Percentiles rank a stretch among this genome's conserved stretches.
These are phyloP conservation scores for Massospora cicadina DNA, from an alignment of 371 early-diverging fungal genomes.

Conservation along the genomic window DNA sequence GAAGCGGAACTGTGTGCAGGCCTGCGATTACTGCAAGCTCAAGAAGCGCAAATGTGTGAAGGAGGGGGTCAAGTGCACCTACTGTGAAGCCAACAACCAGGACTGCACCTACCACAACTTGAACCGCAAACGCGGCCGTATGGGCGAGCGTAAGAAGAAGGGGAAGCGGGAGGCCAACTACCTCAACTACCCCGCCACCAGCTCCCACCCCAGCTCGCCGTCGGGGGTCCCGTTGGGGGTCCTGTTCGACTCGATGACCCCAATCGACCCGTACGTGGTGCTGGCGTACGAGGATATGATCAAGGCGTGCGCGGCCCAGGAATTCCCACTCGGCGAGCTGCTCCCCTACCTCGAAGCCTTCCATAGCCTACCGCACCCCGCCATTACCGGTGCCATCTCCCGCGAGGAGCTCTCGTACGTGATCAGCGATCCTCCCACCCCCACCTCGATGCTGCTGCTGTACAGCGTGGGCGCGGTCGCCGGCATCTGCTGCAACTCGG, in stretches of 20 bases:
- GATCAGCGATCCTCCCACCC: background rate
- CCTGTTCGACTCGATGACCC: background rate
- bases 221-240: background rate
- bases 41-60: conserved; percentile 2
- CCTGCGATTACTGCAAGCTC: conserved; percentile 5
- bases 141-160: background rate
- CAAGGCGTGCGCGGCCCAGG: background rate
- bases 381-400: background rate
- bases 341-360: background rate
- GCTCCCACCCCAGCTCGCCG: background rate
- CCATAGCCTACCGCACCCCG: background rate
- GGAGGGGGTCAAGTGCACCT: background rate
- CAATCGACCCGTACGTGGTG: background rate
- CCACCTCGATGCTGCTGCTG: background rate
- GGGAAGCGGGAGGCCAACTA: background rate
- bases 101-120: conserved; percentile 1
- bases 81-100: background rate
- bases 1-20: background rate
- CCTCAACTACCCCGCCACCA: background rate
- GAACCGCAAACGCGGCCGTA: conserved; percentile 1
- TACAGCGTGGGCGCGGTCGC: background rate
- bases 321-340: background rate
- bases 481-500: background rate
- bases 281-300: background rate
- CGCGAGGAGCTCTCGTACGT: background rate